Evolutionary conservation across 805 yeast genomes (phyloP), one percentile per base, ranked within the genome.

Genomic region (Hanseniaspora nectarophila): DNA sequence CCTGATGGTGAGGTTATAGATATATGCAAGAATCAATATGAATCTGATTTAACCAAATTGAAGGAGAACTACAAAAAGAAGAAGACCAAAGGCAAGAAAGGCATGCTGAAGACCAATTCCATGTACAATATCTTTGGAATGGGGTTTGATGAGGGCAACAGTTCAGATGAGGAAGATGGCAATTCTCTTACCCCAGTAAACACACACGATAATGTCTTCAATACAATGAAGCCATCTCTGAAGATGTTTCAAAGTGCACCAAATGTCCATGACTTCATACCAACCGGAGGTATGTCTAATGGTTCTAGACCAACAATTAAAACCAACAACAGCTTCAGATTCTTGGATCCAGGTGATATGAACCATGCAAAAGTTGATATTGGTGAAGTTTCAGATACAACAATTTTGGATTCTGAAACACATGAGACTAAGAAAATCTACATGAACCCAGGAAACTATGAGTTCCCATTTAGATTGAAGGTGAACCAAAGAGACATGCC

Each of bases 381-480:
- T 33, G 28, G 34, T 16, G 54, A 46, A 37, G 12, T 45, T 21
- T 7, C 40, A 26, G 23, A 18, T 28, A 34, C 32, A 12, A 15
- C 31, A 21, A 21, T 3, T 12, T 5, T 29, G 45, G 24, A 43
- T 34, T 31, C 33, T 3, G 31, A 45, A 40, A 28, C 39, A 26
- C 45, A 54, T 35, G 32, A 47, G 33, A 29, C 40, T 32, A 46
- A 33, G 62, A 1, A 55, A 58, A 39, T 75, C 72, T 56, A 65
- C 12, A 66, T 82, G 45, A 75, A 72, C 1, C 75, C 71, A 45
- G 97, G 97, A 0, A 83, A 83, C 65, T 87, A 89, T 63, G 92
- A 84, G 61, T 72, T 89, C 54, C 97, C 97, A 0, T 89, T 90
- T 64, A 79, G 80, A 45, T 74, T 87, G 1, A 70, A 82, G n/a